Percentiles rank a stretch among this genome's conserved stretches.
phyloP scores from a whole-genome alignment of 345 rosid species.

The Cardamine resedifolia region DNA sequence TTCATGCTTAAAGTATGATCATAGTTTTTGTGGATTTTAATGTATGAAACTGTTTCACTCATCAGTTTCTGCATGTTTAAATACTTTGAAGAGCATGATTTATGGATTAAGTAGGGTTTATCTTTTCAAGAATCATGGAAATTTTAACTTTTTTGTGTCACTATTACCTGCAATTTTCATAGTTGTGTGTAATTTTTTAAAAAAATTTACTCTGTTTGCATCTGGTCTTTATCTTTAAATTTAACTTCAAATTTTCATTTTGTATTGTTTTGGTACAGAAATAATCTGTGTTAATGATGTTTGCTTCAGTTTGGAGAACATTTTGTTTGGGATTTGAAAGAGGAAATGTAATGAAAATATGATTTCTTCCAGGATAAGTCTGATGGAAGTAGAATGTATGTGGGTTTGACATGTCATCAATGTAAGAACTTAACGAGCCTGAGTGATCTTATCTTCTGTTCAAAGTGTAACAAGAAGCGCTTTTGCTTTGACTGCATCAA shows the following conservation, averaged over 20 bases:
- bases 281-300: background rate
- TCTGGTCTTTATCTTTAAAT: no score
- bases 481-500: slow-evolving; percentile 30
- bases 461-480: slow-evolving; percentile 15
- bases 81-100: background rate
- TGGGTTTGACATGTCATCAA: slow-evolving; percentile 34
- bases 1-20: background rate
- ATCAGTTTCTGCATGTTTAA: background rate
- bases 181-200: no score
- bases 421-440: slow-evolving; percentile 22
- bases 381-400: slow-evolving; percentile 1
- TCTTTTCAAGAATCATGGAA: no score
- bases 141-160: no score
- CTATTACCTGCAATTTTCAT: no score
- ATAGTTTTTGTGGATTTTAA: background rate
- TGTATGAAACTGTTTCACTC: background rate
- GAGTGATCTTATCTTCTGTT: slow-evolving; percentile 30
- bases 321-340: background rate
- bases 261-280: background rate
- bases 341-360: background rate
- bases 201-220: no score
- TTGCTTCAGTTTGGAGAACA: background rate
- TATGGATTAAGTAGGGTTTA: background rate
- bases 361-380: slow-evolving; percentile 2
- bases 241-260: background rate